Conservation (phyloP, 2,329 filamentous ascomycete genomes). For the Neocatenulostroma microsporum region DNA sequence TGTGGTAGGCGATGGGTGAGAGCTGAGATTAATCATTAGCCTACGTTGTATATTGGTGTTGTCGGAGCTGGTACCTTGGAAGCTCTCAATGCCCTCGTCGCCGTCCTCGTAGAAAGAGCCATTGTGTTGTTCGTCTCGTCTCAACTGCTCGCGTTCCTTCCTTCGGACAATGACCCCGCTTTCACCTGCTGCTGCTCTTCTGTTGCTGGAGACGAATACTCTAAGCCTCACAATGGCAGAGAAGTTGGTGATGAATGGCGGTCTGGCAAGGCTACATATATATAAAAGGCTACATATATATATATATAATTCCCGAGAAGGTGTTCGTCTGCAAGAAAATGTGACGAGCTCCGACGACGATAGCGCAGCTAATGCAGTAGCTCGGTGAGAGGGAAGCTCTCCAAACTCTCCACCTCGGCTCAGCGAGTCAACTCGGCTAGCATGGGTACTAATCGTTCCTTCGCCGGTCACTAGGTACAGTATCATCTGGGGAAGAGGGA, state of each 20-base stretch:
- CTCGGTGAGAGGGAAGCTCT: neutral
- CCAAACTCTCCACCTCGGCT: conserved; percentile 4
- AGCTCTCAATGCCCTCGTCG: conserved; percentile 55
- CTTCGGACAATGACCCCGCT: conserved; percentile 6
- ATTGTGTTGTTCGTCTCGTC: conserved; percentile 34
- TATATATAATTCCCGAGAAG: too few species aligned
- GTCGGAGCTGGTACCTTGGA: conserved; percentile 40
- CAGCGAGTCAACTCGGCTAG: conserved; percentile 2
- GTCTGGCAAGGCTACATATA: too few species aligned
- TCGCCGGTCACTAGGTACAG: too few species aligned
- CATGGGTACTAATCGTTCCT: too few species aligned
- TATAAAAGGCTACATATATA: too few species aligned
- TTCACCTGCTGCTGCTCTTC: too few species aligned
- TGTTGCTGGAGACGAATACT: too few species aligned
- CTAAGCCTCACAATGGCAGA: too few species aligned
- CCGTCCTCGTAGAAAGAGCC: conserved; percentile 57
- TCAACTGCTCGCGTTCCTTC: neutral
- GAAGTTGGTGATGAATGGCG: too few species aligned
- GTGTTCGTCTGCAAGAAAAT: too few species aligned
- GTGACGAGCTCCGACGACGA: neutral
- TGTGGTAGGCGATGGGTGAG: conserved; percentile 17
- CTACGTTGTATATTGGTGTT: too few species aligned
- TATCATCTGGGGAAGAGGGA: conserved; percentile 2
- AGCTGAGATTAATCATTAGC: conserved; percentile 16
- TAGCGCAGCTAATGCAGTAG: too few species aligned